phyloP scores from a whole-genome alignment of 2,329 filamentous ascomycete species.

The Hortaea werneckii region DNA sequence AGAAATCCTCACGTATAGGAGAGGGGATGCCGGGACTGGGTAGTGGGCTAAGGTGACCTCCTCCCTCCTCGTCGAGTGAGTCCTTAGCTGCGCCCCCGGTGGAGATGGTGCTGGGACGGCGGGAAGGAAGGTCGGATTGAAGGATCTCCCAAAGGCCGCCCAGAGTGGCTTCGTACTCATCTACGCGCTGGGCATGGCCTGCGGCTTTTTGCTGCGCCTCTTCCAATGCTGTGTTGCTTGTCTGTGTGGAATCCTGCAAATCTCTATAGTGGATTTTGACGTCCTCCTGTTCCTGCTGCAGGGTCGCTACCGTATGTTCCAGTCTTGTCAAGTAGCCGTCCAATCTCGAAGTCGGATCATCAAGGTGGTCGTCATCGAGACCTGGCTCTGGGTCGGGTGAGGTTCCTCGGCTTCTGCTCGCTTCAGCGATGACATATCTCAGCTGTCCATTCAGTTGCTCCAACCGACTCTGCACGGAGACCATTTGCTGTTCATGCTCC shows the following conservation, averaged over 20 bases:
- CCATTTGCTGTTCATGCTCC: conserved; percentile 22
- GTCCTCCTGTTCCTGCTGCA: conserved; percentile 19
- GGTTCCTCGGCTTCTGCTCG: conserved; percentile 17
- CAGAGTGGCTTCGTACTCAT: conserved; percentile 47
- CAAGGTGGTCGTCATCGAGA: conserved; percentile 4
- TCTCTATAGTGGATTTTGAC: conserved; percentile 14
- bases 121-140: conserved; percentile 21
- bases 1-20: conserved; percentile 44
- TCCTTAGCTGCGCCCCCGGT: conserved; percentile 12
- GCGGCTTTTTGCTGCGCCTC: conserved; percentile 14
- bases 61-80: conserved; percentile 44
- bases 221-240: conserved; percentile 19
- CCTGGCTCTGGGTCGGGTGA: conserved; percentile 13
- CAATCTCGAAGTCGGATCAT: conserved; percentile 9
- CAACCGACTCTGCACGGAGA: conserved; percentile 19
- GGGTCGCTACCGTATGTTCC: conserved; percentile 17
- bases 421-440: conserved; percentile 20
- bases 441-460: conserved; percentile 24
- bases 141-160: conserved; percentile 45
- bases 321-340: conserved; percentile 16
- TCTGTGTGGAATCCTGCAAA: conserved; percentile 13
- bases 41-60: not conserved
- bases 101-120: conserved; percentile 3
- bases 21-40: conserved; percentile 13
- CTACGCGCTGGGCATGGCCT: conserved; percentile 29